These are phyloP conservation scores for Elsinoe arachidis DNA, from an alignment of 2,329 filamentous ascomycete genomes.

Conservation along the genomic window DNA sequence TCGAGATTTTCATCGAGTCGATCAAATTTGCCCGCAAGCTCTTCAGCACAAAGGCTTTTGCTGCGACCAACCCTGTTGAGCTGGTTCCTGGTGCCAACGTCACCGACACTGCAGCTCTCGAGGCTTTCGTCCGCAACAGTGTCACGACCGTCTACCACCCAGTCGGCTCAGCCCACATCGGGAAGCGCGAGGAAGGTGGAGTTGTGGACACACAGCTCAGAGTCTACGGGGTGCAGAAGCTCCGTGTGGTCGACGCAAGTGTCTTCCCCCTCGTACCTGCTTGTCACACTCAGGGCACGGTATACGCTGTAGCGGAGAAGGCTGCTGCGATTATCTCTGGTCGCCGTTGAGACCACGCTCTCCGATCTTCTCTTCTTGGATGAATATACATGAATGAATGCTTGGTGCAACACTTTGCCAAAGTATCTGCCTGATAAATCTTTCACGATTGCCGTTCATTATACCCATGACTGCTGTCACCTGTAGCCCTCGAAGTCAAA, in stretches of 20 bases:
- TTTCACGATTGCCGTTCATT: no score
- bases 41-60: constrained; percentile 20
- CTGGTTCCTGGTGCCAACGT: constrained; percentile 22
- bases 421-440: no score
- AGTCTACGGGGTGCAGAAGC: constrained; percentile 38
- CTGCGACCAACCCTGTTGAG: constrained; percentile 20
- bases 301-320: constrained; percentile 34
- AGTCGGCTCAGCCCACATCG: constrained; percentile 44
- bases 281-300: constrained; percentile 25
- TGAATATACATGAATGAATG: background rate
- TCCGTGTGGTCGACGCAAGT: constrained; percentile 40
- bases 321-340: constrained; percentile 40
- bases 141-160: constrained; percentile 43
- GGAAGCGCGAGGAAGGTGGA: constrained; percentile 39
- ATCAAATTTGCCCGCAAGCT: constrained; percentile 24
- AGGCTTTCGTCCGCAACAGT: constrained; percentile 22
- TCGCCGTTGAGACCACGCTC: background rate
- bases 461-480: no score
- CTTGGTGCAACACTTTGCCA: no score
- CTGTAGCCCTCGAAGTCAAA: no score
- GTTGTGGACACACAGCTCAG: constrained; percentile 39
- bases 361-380: background rate
- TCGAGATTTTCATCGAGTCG: constrained; percentile 21
- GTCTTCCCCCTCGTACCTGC: constrained; percentile 38
- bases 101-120: constrained; percentile 20